Base-by-base conservation (phyloP, 2,329 filamentous ascomycete species). In the Akanthomyces muscarius region DNA sequence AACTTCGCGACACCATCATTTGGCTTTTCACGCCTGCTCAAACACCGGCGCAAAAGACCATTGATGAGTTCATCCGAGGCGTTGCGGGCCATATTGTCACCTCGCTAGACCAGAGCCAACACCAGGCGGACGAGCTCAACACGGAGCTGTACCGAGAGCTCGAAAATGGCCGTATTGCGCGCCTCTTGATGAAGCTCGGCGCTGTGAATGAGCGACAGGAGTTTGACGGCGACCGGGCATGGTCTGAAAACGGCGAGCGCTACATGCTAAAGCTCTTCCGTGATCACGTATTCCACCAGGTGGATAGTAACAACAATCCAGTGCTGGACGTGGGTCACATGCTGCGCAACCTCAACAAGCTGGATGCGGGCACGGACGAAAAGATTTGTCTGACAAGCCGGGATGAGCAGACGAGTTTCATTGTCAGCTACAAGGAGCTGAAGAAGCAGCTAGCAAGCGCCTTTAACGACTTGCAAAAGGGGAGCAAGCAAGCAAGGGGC, bases 261-360 rank as follows among this genome's bases (percentile, higher is more conserved):
- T 98, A 97, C 74, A 90, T 91, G 72, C 81, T 99, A 67, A 97
- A 97, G 77, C 83, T 99, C 10, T 98, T 98, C 80, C 86, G 95
- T 56, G 95, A 99, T 76, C 98, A 96, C 70, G 91, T 97, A 47
- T 99, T 98, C 77, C 95, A 99, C 74, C 93, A 96, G 71, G 92
- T 97, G 14, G 92, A 98, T 73, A 84, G 86, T 36, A 87, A 91
- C 63, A 92, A 92, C 16, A 89, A 90, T 60, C 90, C 95, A 0
- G 89, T 93, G 1, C 81, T 96, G 5, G 91, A 97, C 72, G 80
- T 97, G 63, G 94, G 90, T 3, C 93, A 98, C 77, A 91, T 98
- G 66, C 75, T 99, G 52, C 85, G 84, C 30, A 94, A 89, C 71
- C 77, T 99, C 68, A 97, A 96, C 78, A 97, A 97, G 74, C 80